Percentiles rank a stretch among this genome's conserved stretches.
Conservation (phyloP, 805 yeast genomes). For the Myxozyma lipomycoides region DNA sequence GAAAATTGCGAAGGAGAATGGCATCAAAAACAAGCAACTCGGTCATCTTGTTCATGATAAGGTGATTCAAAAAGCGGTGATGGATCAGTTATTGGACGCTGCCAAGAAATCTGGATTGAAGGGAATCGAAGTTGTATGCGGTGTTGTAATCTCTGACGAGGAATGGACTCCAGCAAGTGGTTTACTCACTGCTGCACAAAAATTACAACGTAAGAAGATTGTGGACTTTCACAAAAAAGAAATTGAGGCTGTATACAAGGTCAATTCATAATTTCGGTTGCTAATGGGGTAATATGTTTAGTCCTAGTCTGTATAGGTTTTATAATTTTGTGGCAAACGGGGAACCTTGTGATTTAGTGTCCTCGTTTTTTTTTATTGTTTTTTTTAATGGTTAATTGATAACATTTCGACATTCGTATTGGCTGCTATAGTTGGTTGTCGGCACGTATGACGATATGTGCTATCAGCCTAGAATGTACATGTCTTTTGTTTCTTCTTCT, state of each 20-base stretch:
- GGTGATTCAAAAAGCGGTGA: conserved; percentile 53
- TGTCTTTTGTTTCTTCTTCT: background rate
- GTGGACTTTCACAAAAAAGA: conserved; percentile 60
- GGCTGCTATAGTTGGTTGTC: too few species aligned
- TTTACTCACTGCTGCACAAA: conserved; percentile 90
- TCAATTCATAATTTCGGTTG: conserved; percentile 1
- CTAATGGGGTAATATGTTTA: background rate
- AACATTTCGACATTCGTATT: too few species aligned
- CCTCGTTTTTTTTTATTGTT: background rate
- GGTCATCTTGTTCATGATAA: conserved; percentile 51
- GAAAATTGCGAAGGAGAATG: conserved; percentile 55
- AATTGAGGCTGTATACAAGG: conserved; percentile 61
- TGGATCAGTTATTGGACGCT: conserved; percentile 60
- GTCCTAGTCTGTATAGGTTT: background rate
- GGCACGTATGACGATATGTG: background rate
- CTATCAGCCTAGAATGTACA: background rate
- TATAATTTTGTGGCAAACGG: background rate
- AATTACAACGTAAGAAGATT: conserved; percentile 89
- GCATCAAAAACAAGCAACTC: conserved; percentile 47
- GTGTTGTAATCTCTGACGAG: conserved; percentile 71
- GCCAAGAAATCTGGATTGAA: conserved; percentile 75
- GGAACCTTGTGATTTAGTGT: background rate
- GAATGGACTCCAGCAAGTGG: conserved; percentile 99
- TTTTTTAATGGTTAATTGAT: too few species aligned
- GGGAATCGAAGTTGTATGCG: conserved; percentile 82